Percentiles rank a stretch among this genome's conserved stretches.
Conservation (phyloP, 768 basidiomycete genomes). For the Lactifluus hygrophoroides region DNA sequence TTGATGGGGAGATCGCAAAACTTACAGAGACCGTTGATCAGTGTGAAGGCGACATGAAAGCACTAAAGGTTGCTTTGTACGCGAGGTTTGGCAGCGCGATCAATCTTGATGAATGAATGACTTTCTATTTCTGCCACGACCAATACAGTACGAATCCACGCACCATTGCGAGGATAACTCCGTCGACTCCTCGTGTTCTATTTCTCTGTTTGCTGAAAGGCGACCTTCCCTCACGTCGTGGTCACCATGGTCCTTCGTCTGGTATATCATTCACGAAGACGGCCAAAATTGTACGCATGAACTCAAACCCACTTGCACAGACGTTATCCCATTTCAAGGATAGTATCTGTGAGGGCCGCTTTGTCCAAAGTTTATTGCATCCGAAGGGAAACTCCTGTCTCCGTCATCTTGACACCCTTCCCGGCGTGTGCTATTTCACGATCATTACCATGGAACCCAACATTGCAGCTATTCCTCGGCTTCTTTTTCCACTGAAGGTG, state of each 20-base stretch:
- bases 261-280: background rate
- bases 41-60: slow-evolving; percentile 70
- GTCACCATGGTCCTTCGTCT: background rate
- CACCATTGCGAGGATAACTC: background rate
- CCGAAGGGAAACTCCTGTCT: background rate
- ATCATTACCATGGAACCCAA: background rate
- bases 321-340: background rate
- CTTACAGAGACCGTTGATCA: slow-evolving; percentile 47
- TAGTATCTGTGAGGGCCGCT: background rate
- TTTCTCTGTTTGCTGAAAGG: background rate
- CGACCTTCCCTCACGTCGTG: background rate
- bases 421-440: background rate
- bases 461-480: background rate
- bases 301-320: background rate
- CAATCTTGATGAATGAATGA: slow-evolving; percentile 70
- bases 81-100: slow-evolving; percentile 91
- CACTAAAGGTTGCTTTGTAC: slow-evolving; percentile 70
- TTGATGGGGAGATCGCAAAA: slow-evolving; percentile 47
- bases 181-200: background rate
- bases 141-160: background rate
- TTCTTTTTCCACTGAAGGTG: background rate
- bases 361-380: background rate
- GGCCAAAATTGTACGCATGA: background rate
- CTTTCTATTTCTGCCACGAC: background rate
- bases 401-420: background rate